phyloP scores from a whole-genome alignment of 495 filamentous ascomycete genomes.

The Astrothelium macrocarpum region DNA sequence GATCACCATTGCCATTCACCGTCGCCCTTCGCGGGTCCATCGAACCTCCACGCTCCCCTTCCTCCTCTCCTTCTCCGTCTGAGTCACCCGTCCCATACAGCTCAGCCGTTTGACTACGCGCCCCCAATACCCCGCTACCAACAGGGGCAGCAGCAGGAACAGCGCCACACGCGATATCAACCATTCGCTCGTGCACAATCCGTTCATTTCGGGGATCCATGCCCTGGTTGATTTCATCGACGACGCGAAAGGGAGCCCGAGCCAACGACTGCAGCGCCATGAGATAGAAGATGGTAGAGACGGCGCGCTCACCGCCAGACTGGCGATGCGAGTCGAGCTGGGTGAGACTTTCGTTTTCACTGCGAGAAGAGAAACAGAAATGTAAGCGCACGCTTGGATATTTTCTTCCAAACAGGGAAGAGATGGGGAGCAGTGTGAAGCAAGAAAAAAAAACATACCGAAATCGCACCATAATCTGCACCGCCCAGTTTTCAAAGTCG shows the following conservation, averaged over 20 bases:
- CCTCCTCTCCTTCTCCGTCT: neutral
- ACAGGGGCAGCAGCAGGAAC: neutral
- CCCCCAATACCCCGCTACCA: neutral
- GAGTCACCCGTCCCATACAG: neutral
- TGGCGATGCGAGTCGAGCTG: slow-evolving; percentile 84
- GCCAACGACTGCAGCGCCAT: slow-evolving; percentile 95
- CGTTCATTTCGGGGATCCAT: slow-evolving; percentile 98
- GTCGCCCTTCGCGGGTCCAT: slow-evolving; percentile 39
- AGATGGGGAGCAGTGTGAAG: neutral
- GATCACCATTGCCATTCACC: neutral
- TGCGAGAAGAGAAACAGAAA: slow-evolving; percentile 21
- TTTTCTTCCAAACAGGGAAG: too few species aligned
- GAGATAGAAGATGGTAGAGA: slow-evolving; percentile 97
- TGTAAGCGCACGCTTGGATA: too few species aligned
- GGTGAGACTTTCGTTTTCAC: slow-evolving; percentile 73
- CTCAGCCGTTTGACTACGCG: neutral
- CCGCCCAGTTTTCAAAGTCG: slow-evolving; percentile 83
- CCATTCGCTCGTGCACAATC: slow-evolving; percentile 90
- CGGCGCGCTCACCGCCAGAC: slow-evolving; percentile 90
- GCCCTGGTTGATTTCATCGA: slow-evolving; percentile 98
- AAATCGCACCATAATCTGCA: slow-evolving; percentile 91
- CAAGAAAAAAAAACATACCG: slow-evolving; percentile 41
- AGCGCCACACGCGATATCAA: slow-evolving; percentile 23
- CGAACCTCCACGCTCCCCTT: neutral
- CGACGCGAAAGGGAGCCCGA: slow-evolving; percentile 94